Evolutionary conservation across 306 rosid genomes (phyloP), one percentile per base, ranked within the genome.

Genomic region (Purshia tridentata): DNA sequence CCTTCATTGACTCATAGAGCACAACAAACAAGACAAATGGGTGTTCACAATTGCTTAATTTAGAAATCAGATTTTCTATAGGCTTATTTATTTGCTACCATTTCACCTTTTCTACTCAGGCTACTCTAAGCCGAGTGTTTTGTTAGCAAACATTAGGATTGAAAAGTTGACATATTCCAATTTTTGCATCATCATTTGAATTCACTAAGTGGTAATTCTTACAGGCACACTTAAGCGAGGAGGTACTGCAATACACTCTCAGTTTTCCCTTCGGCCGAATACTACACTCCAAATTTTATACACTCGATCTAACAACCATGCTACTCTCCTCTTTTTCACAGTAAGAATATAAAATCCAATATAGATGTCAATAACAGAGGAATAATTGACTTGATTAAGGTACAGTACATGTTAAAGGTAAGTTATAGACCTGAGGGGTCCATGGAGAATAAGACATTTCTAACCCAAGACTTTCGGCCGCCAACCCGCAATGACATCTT

Each of bases 401-500:
- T 69, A 52, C 61, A 10, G 16, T 39, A 9, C 59, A 68, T 7
- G 61, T 67, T 5, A 29, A 51, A 51, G n/a, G 23, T 68, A 18
- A 20, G 22, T 7, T 47, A 54, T 42, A 45, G 29, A 54, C 74
- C 64, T 70, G 45, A 13, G 46, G 47, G 41, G 9, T 11, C 64
- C 44, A 39, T 40, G 19, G 56, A 49, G 19, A 49, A 23, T 58
- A n/a, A 16, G 20, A 55, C 45, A 65, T 73, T 61, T 69, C 86
- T 81, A 89, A 76, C 87, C 92, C 59, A 88, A 83, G 44, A 91
- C 96, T 82, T 94, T 94, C 8, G 99, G 86, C 76, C 97, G 92
- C 99, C 99, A 94, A 80, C 99, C 98, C 3, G 84, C 91, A 77
- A 94, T 78, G 41, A 91, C 92, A 87, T 94, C 99, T 65, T 94